Evolutionary conservation across 2,329 filamentous ascomycete genomes (phyloP).

Genomic region (Aplosporella prunicola): DNA sequence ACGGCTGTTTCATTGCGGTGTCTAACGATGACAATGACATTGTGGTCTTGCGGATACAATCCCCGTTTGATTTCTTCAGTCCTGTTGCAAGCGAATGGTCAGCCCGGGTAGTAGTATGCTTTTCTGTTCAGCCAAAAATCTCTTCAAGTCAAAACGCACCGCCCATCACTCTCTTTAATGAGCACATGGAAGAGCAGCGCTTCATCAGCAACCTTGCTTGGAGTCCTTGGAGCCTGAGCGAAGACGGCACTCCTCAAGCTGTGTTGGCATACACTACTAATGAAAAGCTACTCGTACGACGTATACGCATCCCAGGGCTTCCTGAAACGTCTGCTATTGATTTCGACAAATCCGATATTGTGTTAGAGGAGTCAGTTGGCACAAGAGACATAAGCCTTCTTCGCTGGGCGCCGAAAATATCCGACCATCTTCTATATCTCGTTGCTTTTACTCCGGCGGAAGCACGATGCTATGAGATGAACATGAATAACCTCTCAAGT

Average conservation of each 20-base stretch:
- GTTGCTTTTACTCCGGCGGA: conserved; percentile 23
- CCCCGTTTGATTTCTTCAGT: conserved; percentile 26
- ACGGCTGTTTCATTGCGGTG: conserved; percentile 23
- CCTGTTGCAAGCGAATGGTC: conserved; percentile 17
- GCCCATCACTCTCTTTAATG: conserved; percentile 19
- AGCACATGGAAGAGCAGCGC: conserved; percentile 23
- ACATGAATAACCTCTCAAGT: conserved; percentile 17
- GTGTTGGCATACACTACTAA: conserved; percentile 29
- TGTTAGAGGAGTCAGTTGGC: neutral
- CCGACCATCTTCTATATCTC: conserved; percentile 16
- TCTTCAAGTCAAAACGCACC: neutral
- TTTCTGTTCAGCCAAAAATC: conserved; percentile 11
- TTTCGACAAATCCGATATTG: neutral
- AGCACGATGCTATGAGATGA: conserved; percentile 21
- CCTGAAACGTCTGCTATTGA: conserved; percentile 1
- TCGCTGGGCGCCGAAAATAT: conserved; percentile 5
- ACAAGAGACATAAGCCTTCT: conserved; percentile 2
- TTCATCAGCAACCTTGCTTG: conserved; percentile 28
- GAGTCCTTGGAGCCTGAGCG: conserved; percentile 28
- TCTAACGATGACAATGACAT: conserved; percentile 35
- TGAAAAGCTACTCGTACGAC: conserved; percentile 10
- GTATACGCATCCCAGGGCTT: neutral
- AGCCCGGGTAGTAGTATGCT: conserved; percentile 20
- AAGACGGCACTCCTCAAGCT: conserved; percentile 16
- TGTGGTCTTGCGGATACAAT: conserved; percentile 26